Percentiles rank a stretch among this genome's conserved stretches.
phyloP scores from a whole-genome alignment of 495 filamentous ascomycete species.

The Neurospora sp. region DNA sequence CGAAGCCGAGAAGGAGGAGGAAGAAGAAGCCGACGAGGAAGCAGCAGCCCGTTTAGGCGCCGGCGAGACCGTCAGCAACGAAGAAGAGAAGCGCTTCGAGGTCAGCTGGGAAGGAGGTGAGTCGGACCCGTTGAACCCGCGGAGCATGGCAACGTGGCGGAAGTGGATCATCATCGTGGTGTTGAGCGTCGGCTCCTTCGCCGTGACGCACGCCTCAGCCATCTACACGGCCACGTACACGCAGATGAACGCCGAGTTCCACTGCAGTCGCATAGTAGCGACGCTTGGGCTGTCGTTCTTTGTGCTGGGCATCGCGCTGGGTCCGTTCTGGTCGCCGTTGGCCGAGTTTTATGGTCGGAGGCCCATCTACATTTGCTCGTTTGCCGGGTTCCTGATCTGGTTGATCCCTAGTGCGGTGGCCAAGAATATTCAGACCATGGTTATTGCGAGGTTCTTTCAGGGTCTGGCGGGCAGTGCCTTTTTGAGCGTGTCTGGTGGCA shows the following conservation, averaged over 20 bases:
- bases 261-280: constrained; percentile 56
- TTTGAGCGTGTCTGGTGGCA: constrained; percentile 81
- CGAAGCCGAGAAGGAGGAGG: constrained; percentile 19
- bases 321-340: constrained; percentile 55
- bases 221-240: constrained; percentile 80
- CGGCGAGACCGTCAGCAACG: not conserved
- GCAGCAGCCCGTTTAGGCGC: not conserved
- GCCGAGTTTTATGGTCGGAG: constrained; percentile 82
- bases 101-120: constrained; percentile 64
- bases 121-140: constrained; percentile 62
- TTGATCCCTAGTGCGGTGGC: constrained; percentile 84
- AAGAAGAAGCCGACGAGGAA: constrained; percentile 12
- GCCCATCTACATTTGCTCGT: constrained; percentile 73
- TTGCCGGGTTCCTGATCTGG: constrained; percentile 73
- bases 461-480: constrained; percentile 83
- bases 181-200: constrained; percentile 60
- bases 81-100: constrained; percentile 41
- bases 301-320: constrained; percentile 64
- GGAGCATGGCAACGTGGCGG: constrained; percentile 51
- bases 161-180: constrained; percentile 77
- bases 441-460: constrained; percentile 74
- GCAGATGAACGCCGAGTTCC: constrained; percentile 73
- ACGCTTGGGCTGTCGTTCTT: constrained; percentile 74
- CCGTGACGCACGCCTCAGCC: constrained; percentile 86
- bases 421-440: constrained; percentile 70